Evolutionary conservation across 2,329 filamentous ascomycete species (phyloP).

Genomic region (Cercospora brassicicola): DNA sequence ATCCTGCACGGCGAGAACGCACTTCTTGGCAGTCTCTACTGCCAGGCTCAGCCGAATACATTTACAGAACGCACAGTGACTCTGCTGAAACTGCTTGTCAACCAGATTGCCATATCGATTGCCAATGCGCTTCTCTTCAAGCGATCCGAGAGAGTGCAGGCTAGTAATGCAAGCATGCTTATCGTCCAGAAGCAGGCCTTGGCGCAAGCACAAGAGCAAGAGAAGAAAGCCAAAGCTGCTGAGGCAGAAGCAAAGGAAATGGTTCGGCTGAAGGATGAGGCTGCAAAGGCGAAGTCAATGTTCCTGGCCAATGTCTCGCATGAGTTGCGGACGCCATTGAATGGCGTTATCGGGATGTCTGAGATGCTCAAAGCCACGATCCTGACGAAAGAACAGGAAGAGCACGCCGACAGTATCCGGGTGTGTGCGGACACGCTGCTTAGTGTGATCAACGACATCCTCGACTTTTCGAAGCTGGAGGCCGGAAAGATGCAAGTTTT

Average conservation of each 20-base stretch:
- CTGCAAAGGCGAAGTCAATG: slow-evolving; percentile 78
- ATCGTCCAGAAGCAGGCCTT: slow-evolving; percentile 73
- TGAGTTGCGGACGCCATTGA: slow-evolving; percentile 60
- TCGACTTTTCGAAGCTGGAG: slow-evolving; percentile 56
- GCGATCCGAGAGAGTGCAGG: slow-evolving; percentile 73
- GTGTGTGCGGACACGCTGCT: slow-evolving; percentile 61
- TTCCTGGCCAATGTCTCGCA: slow-evolving; percentile 61
- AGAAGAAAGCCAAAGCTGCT: slow-evolving; percentile 73
- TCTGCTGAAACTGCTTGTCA: slow-evolving; percentile 66
- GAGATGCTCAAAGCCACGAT: slow-evolving; percentile 61
- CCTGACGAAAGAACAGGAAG: slow-evolving; percentile 59
- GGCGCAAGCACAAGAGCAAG: slow-evolving; percentile 68
- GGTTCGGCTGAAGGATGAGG: slow-evolving; percentile 79
- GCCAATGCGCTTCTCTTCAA: slow-evolving; percentile 65
- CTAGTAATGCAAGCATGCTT: slow-evolving; percentile 76
- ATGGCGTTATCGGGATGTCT: slow-evolving; percentile 59
- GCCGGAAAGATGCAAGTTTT: slow-evolving; percentile 63
- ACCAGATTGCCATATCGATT: slow-evolving; percentile 69
- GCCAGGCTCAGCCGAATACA: slow-evolving; percentile 71
- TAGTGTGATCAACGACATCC: slow-evolving; percentile 55
- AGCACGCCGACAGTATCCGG: slow-evolving; percentile 63
- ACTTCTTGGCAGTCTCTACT: slow-evolving; percentile 71
- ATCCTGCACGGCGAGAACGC: slow-evolving; percentile 71
- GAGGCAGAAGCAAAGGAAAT: slow-evolving; percentile 75
- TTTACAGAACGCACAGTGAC: slow-evolving; percentile 68